These are phyloP conservation scores for Taphrina confusa DNA, from an alignment of 1,139 yeast species.

Conservation along the genomic window DNA sequence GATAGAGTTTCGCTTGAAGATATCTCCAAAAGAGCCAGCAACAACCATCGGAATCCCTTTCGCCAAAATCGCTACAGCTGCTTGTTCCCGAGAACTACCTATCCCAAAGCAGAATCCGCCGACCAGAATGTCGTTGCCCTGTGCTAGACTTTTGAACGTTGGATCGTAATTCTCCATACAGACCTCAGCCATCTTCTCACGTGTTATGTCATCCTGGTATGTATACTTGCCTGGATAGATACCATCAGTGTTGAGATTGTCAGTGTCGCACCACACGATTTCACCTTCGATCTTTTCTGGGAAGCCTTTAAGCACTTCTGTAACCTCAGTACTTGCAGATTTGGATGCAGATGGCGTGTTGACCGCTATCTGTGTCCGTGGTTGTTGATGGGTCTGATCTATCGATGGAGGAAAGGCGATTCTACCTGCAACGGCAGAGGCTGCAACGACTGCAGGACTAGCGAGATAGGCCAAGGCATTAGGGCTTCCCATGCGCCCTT, in stretches of 20 bases:
- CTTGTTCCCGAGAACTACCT: conserved; percentile 99
- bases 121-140: conserved; percentile 83
- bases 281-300: conserved; percentile 89
- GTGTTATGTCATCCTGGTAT: conserved; percentile 92
- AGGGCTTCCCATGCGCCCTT: conserved; percentile 98
- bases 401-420: conserved; percentile 77
- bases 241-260: conserved; percentile 96
- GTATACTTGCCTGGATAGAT: conserved; percentile 98
- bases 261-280: conserved; percentile 91
- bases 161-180: conserved; percentile 98
- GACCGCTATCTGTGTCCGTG: conserved; percentile 33
- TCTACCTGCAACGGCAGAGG: conserved; percentile 89
- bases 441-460: conserved; percentile 97
- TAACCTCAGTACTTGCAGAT: conserved; percentile 52
- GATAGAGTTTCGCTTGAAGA: conserved; percentile 90
- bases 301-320: conserved; percentile 82
- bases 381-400: conserved; percentile 33
- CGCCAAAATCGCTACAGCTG: conserved; percentile 94
- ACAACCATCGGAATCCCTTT: conserved; percentile 90
- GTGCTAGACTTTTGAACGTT: conserved; percentile 76
- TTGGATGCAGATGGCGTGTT: conserved; percentile 45
- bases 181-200: conserved; percentile 95
- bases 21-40: conserved; percentile 96
- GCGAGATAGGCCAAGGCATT: conserved; percentile 95
- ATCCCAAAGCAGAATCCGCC: conserved; percentile 97